Evolutionary conservation across 331 rosid genomes (phyloP), one percentile per base, ranked within the genome.

Genomic region (Quercus phellos): DNA sequence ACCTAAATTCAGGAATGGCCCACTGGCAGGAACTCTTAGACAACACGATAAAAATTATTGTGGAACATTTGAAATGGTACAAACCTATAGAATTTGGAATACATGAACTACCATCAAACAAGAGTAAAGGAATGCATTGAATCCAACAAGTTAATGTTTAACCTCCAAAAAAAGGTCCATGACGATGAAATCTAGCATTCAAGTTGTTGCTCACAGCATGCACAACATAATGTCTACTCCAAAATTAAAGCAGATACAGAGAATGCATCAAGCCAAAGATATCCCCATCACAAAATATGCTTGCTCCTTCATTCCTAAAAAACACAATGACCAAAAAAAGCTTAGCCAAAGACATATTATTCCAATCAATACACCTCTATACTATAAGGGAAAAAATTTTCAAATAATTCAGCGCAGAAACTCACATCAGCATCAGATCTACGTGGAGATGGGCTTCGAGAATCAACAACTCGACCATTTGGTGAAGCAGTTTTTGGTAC

Each of bases 341-440:
- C 59, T 74, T 26, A 16, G 56, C 26, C 55, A 50, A 14, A 72
- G 51, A 26, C 54, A 50, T 70, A 4, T 18, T 34, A 66, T 38
- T 64, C 63, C 42, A 26, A 75, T 66, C 29, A 55, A n/a, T 26
- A 50, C 29, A 38, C 11, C 53, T 22, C 30, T 61, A 61, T 17
- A 21, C 64, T 73, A 70, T 34, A n/a, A 76, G 18, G 26, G 22
- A 35, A 72, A 50, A n/a, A 12, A 18, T 0, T 22, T n/a, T 69
- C 22, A 29, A 73, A 32, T 4, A 51, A 11, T 17, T 13, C 50
- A 61, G 58, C 13, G 43, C 2, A 59, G 9, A 46, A 34, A 76
- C 92, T 88, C 72, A 90, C 95, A 67, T 87, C 90, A 50, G 85
- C 88, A 74, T 90, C 91, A 59, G 90, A 85, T 78, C 76, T 85